Conservation (phyloP, 805 yeast genomes). For the Kazachstania bromeliacearum region DNA sequence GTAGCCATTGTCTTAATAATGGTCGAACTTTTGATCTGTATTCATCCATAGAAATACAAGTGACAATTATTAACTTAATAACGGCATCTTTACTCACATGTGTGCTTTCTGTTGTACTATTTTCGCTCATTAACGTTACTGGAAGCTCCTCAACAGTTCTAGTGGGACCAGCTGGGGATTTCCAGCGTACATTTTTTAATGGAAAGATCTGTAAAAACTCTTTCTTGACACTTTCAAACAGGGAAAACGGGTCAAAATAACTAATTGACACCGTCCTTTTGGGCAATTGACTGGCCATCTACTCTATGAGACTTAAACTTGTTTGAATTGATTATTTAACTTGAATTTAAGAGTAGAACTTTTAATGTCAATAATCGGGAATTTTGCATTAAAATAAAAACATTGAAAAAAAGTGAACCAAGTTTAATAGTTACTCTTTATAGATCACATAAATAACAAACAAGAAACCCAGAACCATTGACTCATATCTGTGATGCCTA, state of each 20-base stretch:
- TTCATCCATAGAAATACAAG: conserved; percentile 56
- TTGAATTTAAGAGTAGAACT: too few species aligned
- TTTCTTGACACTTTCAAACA: conserved; percentile 22
- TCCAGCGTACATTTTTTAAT: conserved; percentile 27
- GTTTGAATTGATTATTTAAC: too few species aligned
- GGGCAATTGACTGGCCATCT: background rate
- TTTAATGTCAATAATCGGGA: too few species aligned
- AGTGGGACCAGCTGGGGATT: conserved; percentile 18
- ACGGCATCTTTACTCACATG: conserved; percentile 33
- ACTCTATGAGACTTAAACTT: too few species aligned
- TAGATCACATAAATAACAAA: too few species aligned
- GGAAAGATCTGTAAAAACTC: conserved; percentile 25
- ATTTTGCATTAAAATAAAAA: too few species aligned
- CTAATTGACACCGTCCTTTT: conserved; percentile 13
- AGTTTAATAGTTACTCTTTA: too few species aligned
- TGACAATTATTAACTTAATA: conserved; percentile 59
- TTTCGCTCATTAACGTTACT: conserved; percentile 17
- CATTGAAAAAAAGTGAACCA: too few species aligned
- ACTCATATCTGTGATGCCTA: too few species aligned
- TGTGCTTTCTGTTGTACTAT: conserved; percentile 4
- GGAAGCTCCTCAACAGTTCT: conserved; percentile 19
- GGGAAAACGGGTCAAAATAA: conserved; percentile 31
- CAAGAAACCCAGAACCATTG: too few species aligned
- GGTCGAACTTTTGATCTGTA: conserved; percentile 78
- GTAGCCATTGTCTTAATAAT: conserved; percentile 70